Evolutionary conservation across 495 filamentous ascomycete species (phyloP).

Genomic region (Copromyces sp.): DNA sequence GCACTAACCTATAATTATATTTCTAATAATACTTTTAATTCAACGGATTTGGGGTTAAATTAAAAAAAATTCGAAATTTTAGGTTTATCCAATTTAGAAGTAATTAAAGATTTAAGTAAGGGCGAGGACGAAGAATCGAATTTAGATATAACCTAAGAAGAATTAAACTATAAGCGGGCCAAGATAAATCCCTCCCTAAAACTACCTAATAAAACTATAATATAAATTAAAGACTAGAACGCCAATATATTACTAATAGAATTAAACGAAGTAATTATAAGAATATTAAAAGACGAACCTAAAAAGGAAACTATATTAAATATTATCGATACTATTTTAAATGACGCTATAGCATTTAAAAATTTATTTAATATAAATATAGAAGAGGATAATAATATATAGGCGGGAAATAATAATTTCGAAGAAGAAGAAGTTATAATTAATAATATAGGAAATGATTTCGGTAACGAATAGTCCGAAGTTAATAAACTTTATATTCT

Average conservation of each 20-base stretch:
- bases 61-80: background rate
- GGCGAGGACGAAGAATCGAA: too few species aligned
- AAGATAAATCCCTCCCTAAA: background rate
- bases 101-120: too few species aligned
- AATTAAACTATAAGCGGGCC: background rate
- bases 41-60: background rate
- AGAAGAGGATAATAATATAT: background rate
- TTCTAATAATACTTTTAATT: too few species aligned
- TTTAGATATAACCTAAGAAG: too few species aligned
- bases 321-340: background rate
- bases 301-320: background rate
- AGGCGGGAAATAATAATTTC: background rate
- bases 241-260: background rate
- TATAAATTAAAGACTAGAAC: background rate
- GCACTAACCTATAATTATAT: too few species aligned
- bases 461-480: too few species aligned
- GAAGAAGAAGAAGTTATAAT: background rate
- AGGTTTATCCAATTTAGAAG: too few species aligned
- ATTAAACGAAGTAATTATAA: background rate
- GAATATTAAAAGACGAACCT: too few species aligned
- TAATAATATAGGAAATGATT: too few species aligned
- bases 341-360: background rate
- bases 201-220: background rate
- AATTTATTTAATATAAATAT: background rate
- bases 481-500: too few species aligned